A percentile compares a stretch with the other conserved stretches of the same genome.
These are phyloP conservation scores for Symbiodinium natans DNA, from an alignment of 73 alveolate species.

Conservation along the genomic window DNA sequence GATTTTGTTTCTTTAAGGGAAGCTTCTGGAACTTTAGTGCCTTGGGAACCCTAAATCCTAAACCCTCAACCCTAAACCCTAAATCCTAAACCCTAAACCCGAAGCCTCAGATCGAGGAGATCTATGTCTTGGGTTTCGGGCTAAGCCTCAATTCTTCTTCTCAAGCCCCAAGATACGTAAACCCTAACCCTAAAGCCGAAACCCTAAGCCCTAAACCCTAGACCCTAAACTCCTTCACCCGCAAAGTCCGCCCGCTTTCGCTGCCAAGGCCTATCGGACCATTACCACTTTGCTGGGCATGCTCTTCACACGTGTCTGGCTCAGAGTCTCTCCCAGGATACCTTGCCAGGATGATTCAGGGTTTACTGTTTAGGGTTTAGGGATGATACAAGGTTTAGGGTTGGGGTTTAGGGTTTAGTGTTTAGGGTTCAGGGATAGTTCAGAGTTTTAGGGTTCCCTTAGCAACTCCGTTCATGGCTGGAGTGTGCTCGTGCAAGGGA, in stretches of 20 bases:
- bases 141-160: too few relatives aligned
- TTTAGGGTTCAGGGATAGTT: neutral
- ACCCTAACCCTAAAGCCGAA: too few relatives aligned
- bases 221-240: neutral
- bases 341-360: neutral
- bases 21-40: neutral
- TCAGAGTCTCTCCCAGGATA: neutral
- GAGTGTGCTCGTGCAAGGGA: too few relatives aligned
- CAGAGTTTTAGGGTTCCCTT: too few relatives aligned
- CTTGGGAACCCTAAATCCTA: too few relatives aligned
- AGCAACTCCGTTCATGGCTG: too few relatives aligned
- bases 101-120: too few relatives aligned
- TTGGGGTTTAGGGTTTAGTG: neutral
- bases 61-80: too few relatives aligned
- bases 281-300: conserved; percentile 73
- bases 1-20: neutral
- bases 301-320: conserved; percentile 52
- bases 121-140: too few relatives aligned
- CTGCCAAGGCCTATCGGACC: conserved; percentile 91
- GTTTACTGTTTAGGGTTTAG: neutral
- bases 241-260: too few relatives aligned
- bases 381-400: neutral
- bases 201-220: neutral
- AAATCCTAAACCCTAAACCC: too few relatives aligned
- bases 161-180: too few relatives aligned